A percentile compares a stretch with the other conserved stretches of the same genome.
These are phyloP conservation scores for Colletotrichum chlorophyti DNA, from an alignment of 2,329 filamentous ascomycete genomes.

Conservation along the genomic window DNA sequence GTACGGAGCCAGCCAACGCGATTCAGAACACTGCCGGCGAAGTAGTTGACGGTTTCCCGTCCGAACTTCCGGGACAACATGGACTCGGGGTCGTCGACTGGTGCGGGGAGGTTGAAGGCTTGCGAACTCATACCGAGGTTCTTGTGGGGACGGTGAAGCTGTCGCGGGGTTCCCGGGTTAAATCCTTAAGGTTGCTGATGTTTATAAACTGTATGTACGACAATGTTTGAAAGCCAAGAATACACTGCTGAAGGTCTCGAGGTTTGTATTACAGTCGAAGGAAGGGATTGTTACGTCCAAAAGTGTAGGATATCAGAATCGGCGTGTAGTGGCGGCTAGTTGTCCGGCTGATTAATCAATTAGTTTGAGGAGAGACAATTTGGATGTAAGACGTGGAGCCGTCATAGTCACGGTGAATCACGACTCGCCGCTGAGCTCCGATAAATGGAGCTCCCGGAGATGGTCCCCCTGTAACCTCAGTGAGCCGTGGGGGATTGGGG, in stretches of 20 bases:
- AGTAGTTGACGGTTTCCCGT: slow-evolving; percentile 84
- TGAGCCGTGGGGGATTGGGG: slow-evolving; percentile 8
- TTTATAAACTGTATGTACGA: background rate
- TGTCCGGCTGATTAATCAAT: slow-evolving; percentile 28
- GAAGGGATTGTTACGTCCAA: background rate
- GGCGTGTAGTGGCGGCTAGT: slow-evolving; percentile 3
- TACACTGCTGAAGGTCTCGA: background rate
- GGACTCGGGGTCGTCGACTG: slow-evolving; percentile 56
- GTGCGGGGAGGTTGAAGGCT: slow-evolving; percentile 49
- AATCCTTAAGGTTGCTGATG: background rate
- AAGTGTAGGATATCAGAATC: slow-evolving; percentile 1
- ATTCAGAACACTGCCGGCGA: slow-evolving; percentile 79
- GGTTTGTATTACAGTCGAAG: background rate
- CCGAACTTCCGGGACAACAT: slow-evolving; percentile 82
- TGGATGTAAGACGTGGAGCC: slow-evolving; percentile 11
- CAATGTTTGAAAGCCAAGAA: background rate
- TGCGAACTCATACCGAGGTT: slow-evolving; percentile 27
- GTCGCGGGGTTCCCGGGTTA: slow-evolving; percentile 12
- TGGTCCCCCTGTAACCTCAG: slow-evolving; percentile 4
- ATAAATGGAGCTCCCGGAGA: slow-evolving; percentile 27
- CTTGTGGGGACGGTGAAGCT: slow-evolving; percentile 12
- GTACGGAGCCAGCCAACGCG: slow-evolving; percentile 79
- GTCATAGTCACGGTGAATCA: slow-evolving; percentile 19
- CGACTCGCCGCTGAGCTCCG: slow-evolving; percentile 23
- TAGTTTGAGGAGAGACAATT: slow-evolving; percentile 6